Evolutionary conservation across 371 early-diverging fungal species (phyloP).

Genomic region (Mucor lusitanicus): DNA sequence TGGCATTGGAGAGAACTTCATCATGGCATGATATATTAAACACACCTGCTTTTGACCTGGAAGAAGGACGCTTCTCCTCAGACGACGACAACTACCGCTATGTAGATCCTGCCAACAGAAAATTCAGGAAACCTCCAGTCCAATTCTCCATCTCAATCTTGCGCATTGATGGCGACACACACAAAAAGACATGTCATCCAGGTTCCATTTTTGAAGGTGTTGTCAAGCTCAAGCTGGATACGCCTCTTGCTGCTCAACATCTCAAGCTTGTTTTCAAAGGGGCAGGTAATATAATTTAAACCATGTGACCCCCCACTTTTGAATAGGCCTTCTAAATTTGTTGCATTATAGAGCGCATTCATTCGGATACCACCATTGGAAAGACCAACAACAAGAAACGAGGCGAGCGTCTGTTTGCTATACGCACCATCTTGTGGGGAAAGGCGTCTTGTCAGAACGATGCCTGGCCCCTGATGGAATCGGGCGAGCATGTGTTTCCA

Average conservation of each 20-base stretch:
- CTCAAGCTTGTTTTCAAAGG: slow-evolving; percentile 39
- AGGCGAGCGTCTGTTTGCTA: slow-evolving; percentile 33
- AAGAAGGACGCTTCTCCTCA: not conserved
- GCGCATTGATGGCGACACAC: slow-evolving; percentile 14
- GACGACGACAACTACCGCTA: slow-evolving; percentile 4
- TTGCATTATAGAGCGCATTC: slow-evolving; percentile 24
- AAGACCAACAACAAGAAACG: slow-evolving; percentile 18
- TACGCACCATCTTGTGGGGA: slow-evolving; percentile 39
- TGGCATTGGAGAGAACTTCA: slow-evolving; percentile 2
- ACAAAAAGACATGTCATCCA: slow-evolving; percentile 26
- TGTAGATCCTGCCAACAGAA: slow-evolving; percentile 15
- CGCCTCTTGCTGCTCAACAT: slow-evolving; percentile 36
- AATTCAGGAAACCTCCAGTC: slow-evolving; percentile 22
- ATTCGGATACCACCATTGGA: slow-evolving; percentile 22
- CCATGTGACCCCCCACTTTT: not conserved
- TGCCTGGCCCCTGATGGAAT: slow-evolving; percentile 33
- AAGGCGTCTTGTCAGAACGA: not conserved
- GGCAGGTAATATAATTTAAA: slow-evolving; percentile 18
- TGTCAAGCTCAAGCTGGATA: slow-evolving; percentile 24
- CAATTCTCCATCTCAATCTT: slow-evolving; percentile 15
- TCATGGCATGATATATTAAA: slow-evolving; percentile 16
- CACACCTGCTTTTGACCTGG: not conserved
- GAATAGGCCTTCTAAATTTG: not conserved
- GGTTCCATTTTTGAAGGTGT: slow-evolving; percentile 40
- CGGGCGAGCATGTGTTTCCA: slow-evolving; percentile 37